Conservation (phyloP, 2,329 filamentous ascomycete species). For the Penicillium sp. region DNA sequence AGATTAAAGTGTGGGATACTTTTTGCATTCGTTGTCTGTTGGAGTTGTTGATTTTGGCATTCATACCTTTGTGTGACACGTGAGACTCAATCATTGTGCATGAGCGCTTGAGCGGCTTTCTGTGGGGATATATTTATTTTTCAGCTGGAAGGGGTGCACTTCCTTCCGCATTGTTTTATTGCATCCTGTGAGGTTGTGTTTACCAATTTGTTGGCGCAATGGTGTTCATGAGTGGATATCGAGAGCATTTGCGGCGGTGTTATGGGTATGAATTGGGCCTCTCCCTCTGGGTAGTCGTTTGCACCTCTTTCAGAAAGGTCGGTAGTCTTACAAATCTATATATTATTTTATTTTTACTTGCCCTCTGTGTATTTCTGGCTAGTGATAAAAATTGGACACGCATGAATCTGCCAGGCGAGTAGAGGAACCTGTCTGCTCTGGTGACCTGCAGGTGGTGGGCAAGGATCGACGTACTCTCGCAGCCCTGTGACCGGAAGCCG, state of each 20-base stretch:
- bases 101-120: neutral
- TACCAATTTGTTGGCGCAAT: neutral
- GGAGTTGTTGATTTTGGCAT: neutral
- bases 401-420: no score
- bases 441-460: neutral
- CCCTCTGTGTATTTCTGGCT: no score
- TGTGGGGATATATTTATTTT: neutral
- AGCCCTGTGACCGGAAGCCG: neutral
- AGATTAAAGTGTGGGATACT: conserved; percentile 9
- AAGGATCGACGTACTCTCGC: neutral
- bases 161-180: neutral
- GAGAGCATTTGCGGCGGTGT: neutral
- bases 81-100: neutral
- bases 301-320: conserved; percentile 6
- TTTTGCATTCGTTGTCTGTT: no score
- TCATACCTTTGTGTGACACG: neutral
- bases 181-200: neutral
- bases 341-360: neutral
- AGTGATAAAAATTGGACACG: no score
- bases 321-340: conserved; percentile 1
- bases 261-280: conserved; percentile 1
- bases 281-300: conserved; percentile 2
- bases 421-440: no score
- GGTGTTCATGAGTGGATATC: neutral
- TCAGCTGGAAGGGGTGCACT: neutral